phyloP scores from a whole-genome alignment of 768 basidiomycete species.

The Xerocomellus chrysenteron region DNA sequence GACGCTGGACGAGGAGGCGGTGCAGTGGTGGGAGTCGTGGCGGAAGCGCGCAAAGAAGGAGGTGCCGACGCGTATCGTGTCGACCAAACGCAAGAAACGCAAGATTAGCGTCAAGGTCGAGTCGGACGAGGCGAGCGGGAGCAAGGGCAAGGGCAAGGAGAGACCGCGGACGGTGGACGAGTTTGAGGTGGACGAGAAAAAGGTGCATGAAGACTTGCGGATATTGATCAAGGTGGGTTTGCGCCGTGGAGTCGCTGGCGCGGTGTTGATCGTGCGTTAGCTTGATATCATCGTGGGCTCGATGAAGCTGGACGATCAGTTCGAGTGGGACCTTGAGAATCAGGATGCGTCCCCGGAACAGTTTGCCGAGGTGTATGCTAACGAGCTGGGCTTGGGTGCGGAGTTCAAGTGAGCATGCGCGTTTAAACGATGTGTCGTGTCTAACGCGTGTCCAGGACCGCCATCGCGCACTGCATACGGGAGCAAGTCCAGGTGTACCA shows the following conservation, averaged over 20 bases:
- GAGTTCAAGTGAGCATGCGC: slow-evolving; percentile 77
- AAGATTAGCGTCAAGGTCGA: slow-evolving; percentile 36
- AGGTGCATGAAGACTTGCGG: slow-evolving; percentile 81
- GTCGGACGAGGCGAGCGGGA: slow-evolving; percentile 23
- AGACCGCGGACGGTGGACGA: slow-evolving; percentile 57
- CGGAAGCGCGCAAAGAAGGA: slow-evolving; percentile 46
- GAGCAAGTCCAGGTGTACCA: slow-evolving; percentile 93
- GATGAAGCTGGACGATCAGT: slow-evolving; percentile 92
- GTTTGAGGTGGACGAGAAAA: slow-evolving; percentile 62
- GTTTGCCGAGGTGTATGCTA: slow-evolving; percentile 84
- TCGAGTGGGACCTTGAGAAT: slow-evolving; percentile 96
- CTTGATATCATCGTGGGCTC: slow-evolving; percentile 94
- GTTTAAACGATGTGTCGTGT: background rate
- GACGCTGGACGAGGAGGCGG: slow-evolving; percentile 46
- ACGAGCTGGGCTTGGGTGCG: slow-evolving; percentile 84
- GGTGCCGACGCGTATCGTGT: slow-evolving; percentile 27
- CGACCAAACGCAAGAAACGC: slow-evolving; percentile 41
- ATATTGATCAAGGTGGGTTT: slow-evolving; percentile 83
- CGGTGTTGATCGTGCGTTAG: slow-evolving; percentile 40
- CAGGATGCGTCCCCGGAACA: slow-evolving; percentile 81
- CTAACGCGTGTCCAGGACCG: slow-evolving; percentile 60
- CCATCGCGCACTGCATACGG: slow-evolving; percentile 91
- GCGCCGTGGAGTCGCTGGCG: background rate
- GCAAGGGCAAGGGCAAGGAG: slow-evolving; percentile 35
- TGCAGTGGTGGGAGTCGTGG: slow-evolving; percentile 73